Evolutionary conservation across 2,329 filamentous ascomycete genomes (phyloP).

Genomic region (Scedosporium aurantiacum): DNA sequence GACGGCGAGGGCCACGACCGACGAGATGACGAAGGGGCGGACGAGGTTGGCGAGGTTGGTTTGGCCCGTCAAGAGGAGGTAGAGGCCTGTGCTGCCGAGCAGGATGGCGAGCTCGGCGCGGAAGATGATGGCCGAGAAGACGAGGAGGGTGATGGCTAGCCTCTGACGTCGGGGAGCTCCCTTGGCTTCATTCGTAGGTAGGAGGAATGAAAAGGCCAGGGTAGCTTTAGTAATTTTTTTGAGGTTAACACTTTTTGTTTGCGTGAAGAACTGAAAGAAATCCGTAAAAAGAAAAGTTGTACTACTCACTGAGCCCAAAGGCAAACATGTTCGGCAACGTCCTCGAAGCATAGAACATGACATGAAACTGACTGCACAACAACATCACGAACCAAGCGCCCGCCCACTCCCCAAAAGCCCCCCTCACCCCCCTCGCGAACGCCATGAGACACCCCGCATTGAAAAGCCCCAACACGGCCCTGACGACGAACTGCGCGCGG

Average conservation of each 20-base stretch:
- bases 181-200: slow-evolving; percentile 21
- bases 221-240: slow-evolving; percentile 45
- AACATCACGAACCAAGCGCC: slow-evolving; percentile 72
- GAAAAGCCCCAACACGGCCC: slow-evolving; percentile 64
- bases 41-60: slow-evolving; percentile 49
- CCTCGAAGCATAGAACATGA: slow-evolving; percentile 83
- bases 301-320: slow-evolving; percentile 63
- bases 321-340: slow-evolving; percentile 96
- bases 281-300: neutral
- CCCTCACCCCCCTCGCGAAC: slow-evolving; percentile 53
- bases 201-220: slow-evolving; percentile 42
- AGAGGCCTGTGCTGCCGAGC: slow-evolving; percentile 54
- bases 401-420: slow-evolving; percentile 55
- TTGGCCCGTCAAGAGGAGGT: slow-evolving; percentile 47
- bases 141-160: slow-evolving; percentile 62
- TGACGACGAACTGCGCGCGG: slow-evolving; percentile 51
- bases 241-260: neutral
- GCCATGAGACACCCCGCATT: slow-evolving; percentile 60
- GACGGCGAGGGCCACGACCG: slow-evolving; percentile 52
- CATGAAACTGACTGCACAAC: slow-evolving; percentile 78
- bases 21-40: slow-evolving; percentile 53
- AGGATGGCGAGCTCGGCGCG: slow-evolving; percentile 81
- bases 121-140: slow-evolving; percentile 73
- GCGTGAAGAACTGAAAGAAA: neutral
- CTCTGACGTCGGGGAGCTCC: slow-evolving; percentile 35